Conservation (phyloP, 1,139 yeast genomes). For the Diutina rugosa region DNA sequence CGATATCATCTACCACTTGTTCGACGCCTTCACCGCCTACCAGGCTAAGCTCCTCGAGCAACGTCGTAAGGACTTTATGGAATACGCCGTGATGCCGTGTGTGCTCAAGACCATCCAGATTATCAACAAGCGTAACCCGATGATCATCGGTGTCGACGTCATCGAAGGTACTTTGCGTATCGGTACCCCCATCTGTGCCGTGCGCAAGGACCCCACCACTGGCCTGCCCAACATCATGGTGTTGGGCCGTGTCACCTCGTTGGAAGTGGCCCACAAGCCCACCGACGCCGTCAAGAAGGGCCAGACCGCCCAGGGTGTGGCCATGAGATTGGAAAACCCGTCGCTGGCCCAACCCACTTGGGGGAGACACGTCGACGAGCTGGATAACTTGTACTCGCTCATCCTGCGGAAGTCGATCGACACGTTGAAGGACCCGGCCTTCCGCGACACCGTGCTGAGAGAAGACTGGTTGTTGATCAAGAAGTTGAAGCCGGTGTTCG, state of each 20-base stretch:
- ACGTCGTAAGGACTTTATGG: constrained; percentile 82
- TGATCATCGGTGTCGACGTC: constrained; percentile 98
- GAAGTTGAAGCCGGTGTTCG: constrained; percentile 79
- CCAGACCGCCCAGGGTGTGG: constrained; percentile 95
- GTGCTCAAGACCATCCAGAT: constrained; percentile 89
- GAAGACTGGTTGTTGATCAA: constrained; percentile 91
- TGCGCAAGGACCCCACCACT: constrained; percentile 67
- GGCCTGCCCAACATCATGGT: constrained; percentile 51
- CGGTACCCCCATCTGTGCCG: constrained; percentile 95
- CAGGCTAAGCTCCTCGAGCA: constrained; percentile 79
- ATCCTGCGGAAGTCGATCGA: constrained; percentile 84
- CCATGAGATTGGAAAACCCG: constrained; percentile 92
- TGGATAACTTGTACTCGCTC: constrained; percentile 78
- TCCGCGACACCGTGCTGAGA: constrained; percentile 85
- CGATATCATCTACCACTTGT: constrained; percentile 90
- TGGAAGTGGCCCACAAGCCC: constrained; percentile 91
- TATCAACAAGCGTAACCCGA: constrained; percentile 96
- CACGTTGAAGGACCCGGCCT: constrained; percentile 95
- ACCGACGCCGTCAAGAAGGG: constrained; percentile 77
- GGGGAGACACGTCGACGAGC: constrained; percentile 98
- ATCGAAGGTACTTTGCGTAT: constrained; percentile 77
- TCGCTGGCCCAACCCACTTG: constrained; percentile 89
- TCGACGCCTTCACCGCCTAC: constrained; percentile 88
- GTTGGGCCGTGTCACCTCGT: constrained; percentile 74
- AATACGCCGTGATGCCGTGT: constrained; percentile 89